A percentile compares a stretch with the other conserved stretches of the same genome.
Conservation (phyloP, 805 yeast genomes). For the Zygoascus bituminiphila region DNA sequence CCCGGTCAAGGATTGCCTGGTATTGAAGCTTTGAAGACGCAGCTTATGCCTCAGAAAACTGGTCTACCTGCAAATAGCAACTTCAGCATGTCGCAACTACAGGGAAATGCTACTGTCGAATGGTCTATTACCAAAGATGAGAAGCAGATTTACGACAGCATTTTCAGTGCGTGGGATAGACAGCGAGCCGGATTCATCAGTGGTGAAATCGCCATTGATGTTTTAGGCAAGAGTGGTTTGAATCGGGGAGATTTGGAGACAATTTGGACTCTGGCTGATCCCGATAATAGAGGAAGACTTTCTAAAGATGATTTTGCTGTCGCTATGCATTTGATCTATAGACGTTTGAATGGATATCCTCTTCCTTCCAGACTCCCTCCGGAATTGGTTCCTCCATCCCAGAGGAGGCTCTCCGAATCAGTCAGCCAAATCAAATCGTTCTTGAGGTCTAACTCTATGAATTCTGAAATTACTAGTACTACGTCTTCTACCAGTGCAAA, state of each 20-base stretch:
- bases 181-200: constrained; percentile 58
- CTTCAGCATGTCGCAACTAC: constrained; percentile 14
- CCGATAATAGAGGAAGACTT: constrained; percentile 71
- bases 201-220: constrained; percentile 74
- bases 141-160: constrained; percentile 74
- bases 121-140: constrained; percentile 87
- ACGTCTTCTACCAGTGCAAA: constrained; percentile 27
- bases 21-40: constrained; percentile 53
- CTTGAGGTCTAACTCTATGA: constrained; percentile 35
- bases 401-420: constrained; percentile 62
- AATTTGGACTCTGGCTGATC: constrained; percentile 86
- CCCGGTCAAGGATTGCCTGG: constrained; percentile 70
- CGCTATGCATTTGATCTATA: constrained; percentile 93
- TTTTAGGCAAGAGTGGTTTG: constrained; percentile 87
- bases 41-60: constrained; percentile 49
- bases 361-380: constrained; percentile 79
- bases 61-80: constrained; percentile 19
- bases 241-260: constrained; percentile 76
- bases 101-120: constrained; percentile 47
- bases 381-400: constrained; percentile 81
- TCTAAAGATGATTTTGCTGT: constrained; percentile 89
- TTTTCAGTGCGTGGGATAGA: constrained; percentile 82
- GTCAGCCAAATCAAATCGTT: constrained; percentile 63
- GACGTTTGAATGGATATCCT: constrained; percentile 82
- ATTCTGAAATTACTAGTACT: constrained; percentile 15